phyloP scores from a whole-genome alignment of 2,329 filamentous ascomycete species.

The Intubia oerlemansii region DNA sequence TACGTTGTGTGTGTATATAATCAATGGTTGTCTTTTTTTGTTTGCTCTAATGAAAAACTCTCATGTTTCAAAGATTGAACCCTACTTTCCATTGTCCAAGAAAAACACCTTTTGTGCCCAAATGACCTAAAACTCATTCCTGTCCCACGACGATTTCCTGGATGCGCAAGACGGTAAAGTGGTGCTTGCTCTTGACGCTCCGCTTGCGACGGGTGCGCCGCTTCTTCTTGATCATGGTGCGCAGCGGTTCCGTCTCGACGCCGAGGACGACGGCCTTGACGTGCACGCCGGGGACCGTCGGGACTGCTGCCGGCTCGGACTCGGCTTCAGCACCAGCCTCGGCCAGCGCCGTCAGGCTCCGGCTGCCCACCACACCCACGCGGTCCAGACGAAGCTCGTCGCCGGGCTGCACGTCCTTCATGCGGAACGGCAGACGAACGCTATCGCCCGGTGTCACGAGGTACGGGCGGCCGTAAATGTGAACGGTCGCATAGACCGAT shows the following conservation, averaged over 20 bases:
- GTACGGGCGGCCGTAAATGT: conserved; percentile 63
- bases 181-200: conserved; percentile 73
- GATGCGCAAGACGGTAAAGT: conserved; percentile 69
- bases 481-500: conserved; percentile 44
- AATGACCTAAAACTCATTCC: background rate
- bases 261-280: conserved; percentile 52
- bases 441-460: conserved; percentile 58
- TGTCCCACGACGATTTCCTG: conserved; percentile 28
- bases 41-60: too few relatives aligned
- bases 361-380: conserved; percentile 59
- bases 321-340: background rate
- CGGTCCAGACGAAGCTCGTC: conserved; percentile 78
- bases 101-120: background rate
- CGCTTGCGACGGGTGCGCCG: conserved; percentile 51
- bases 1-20: too few relatives aligned
- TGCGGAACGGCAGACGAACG: conserved; percentile 58
- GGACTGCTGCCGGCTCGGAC: background rate
- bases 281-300: conserved; percentile 4
- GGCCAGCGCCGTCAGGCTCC: conserved; percentile 15
- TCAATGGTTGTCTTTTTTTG: conserved; percentile 2
- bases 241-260: conserved; percentile 59
- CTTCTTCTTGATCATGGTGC: conserved; percentile 65
- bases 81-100: too few relatives aligned
- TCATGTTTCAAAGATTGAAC: too few relatives aligned
- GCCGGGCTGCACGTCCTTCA: conserved; percentile 56